Evolutionary conservation across 208 protist genomes (phyloP).

Genomic region (Leishmania martiniquensis): DNA sequence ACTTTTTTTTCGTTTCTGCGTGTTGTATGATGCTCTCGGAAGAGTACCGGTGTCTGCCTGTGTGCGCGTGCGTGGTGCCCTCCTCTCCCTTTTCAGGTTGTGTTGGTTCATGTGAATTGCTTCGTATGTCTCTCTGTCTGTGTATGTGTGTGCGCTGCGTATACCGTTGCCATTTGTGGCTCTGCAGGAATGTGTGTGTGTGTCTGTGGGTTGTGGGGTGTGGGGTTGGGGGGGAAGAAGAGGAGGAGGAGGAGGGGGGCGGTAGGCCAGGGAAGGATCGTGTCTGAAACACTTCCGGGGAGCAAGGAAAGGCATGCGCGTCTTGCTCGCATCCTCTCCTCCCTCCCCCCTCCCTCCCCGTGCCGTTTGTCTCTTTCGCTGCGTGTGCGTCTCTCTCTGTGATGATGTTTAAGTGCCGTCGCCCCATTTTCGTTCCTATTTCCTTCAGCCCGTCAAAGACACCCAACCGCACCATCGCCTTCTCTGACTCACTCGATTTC

Average conservation of each 20-base stretch:
- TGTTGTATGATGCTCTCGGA: neutral
- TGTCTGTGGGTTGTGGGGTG: too few species aligned
- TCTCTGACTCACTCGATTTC: too few species aligned
- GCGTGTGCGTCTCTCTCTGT: neutral
- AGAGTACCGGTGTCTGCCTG: neutral
- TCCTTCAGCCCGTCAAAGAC: neutral
- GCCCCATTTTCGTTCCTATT: neutral
- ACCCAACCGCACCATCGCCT: neutral
- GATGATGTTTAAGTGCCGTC: neutral
- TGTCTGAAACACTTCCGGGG: neutral
- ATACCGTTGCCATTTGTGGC: neutral
- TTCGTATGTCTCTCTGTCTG: conserved; percentile 1
- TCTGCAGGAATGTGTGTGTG: too few species aligned
- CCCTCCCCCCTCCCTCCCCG: neutral
- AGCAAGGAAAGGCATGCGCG: neutral
- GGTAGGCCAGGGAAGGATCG: neutral
- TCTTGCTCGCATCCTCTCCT: neutral
- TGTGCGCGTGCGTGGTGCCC: neutral
- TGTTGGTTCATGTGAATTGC: neutral
- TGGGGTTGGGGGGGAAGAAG: too few species aligned
- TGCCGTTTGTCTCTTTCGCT: neutral
- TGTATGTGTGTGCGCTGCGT: neutral
- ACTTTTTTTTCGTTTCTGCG: conserved; percentile 1
- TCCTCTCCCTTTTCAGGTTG: neutral
- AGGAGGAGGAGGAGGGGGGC: too few species aligned